Evolutionary conservation across 192 early-diverging fungal genomes (phyloP), one percentile per base, ranked within the genome.

Genomic region (Rhizophagus sp.): DNA sequence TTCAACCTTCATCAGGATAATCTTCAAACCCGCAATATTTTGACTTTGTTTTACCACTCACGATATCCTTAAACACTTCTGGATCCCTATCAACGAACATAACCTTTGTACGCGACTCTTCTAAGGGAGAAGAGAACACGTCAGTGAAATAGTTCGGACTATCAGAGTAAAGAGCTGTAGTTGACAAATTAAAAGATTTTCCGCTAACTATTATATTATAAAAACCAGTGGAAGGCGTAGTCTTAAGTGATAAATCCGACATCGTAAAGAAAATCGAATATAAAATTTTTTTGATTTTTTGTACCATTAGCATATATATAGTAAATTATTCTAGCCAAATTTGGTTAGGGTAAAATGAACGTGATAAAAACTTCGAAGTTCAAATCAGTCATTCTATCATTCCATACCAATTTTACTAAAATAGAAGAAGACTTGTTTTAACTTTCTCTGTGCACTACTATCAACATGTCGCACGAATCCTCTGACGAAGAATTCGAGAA

Each of bases 401-500:
- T 36, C 34, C 4, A 36, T 36, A 34, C 2, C 1, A 2, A 34
- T 2, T 34, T 41, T 41, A 41, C 39, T 5, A 41, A 41, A 41
- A 41, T 7, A 41, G 39, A 41, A 41, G 34, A 36, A 36, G 3
- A 3, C 39, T 41, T 8, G 0, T 36, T 36, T 36, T 41, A 36
- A 36, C 34, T 41, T 41, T 41, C 39, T 41, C 39, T 41, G 8
- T 7, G 6, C 39, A 6, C 5, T 41, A 41, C 44, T 3, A 19
- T 57, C 65, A 67, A 30, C 25, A 70, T 70, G 68, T 24, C 68
- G 15, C 68, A 70, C 15, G 66, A 82, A 76, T 79, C 65, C 70
- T 89, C 90, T 19, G 91, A 93, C 82, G 92, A 93, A 85, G 91
- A 93, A 82, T 90, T 92, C 76, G 88, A 92, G 79, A 88, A 88